phyloP scores from a whole-genome alignment of 352 stramenopile species.

The Peronosclerospora sorghi region DNA sequence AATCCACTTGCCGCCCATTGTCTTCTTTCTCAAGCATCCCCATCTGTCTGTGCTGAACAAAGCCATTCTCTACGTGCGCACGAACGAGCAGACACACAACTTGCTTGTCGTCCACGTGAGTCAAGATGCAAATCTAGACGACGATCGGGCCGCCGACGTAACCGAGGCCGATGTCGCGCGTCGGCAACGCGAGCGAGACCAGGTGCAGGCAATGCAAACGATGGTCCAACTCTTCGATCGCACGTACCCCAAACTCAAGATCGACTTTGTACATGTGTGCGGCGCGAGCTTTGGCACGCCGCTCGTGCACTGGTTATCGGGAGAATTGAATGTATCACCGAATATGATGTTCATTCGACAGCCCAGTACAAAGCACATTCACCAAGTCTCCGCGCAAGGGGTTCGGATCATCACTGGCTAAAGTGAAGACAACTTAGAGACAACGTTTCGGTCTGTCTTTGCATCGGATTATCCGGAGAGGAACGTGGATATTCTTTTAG shows the following conservation, averaged over 20 bases:
- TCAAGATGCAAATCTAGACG: constrained; percentile 19
- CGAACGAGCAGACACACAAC: constrained; percentile 88
- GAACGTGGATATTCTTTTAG: too few species aligned
- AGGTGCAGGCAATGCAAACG: constrained; percentile 58
- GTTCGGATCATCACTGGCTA: constrained; percentile 83
- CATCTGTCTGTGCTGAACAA: constrained; percentile 89
- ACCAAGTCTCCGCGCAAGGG: constrained; percentile 78
- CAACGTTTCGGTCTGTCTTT: too few species aligned
- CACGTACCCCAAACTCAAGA: constrained; percentile 89
- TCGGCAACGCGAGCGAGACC: constrained; percentile 22
- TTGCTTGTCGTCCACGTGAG: constrained; percentile 84
- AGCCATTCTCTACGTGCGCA: constrained; percentile 87
- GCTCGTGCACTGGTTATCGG: constrained; percentile 81
- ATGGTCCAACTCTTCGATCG: constrained; percentile 74
- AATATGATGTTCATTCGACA: constrained; percentile 93
- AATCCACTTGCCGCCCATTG: constrained; percentile 74
- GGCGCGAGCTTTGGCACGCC: constrained; percentile 55
- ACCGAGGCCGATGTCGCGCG: constrained; percentile 27
- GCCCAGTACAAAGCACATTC: constrained; percentile 80
- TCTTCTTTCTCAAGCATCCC: constrained; percentile 88
- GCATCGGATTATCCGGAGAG: too few species aligned
- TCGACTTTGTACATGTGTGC: constrained; percentile 77
- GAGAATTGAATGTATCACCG: constrained; percentile 58
- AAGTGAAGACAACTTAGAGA: not conserved
- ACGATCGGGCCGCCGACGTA: constrained; percentile 21